Percentiles rank a stretch among this genome's conserved stretches.
Evolutionary conservation across 1,139 yeast genomes (phyloP).

Genomic region (Schwanniomyces etchellsii): DNA sequence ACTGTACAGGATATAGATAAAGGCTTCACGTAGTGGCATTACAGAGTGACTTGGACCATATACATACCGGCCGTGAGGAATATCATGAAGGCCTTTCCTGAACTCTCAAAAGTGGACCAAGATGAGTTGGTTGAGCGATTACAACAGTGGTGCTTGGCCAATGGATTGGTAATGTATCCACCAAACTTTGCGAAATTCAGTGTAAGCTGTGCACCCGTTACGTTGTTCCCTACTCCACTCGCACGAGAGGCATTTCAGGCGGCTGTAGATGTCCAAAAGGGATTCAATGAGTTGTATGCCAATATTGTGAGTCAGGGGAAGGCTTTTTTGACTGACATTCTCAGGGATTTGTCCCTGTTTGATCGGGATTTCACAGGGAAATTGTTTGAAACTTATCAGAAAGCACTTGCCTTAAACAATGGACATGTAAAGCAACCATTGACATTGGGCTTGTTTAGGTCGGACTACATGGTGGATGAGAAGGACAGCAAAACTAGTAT

Average conservation of each 20-base stretch:
- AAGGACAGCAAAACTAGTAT: slow-evolving; percentile 27
- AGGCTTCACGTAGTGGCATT: no score
- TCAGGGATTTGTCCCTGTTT: slow-evolving; percentile 48
- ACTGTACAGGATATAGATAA: no score
- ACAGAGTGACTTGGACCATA: no score
- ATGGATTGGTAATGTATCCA: slow-evolving; percentile 78
- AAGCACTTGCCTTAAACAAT: slow-evolving; percentile 43
- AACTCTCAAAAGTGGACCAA: slow-evolving; percentile 21
- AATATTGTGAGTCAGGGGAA: slow-evolving; percentile 48
- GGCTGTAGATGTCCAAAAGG: slow-evolving; percentile 63
- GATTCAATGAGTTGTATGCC: slow-evolving; percentile 71
- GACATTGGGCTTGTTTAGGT: slow-evolving; percentile 80
- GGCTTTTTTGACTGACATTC: slow-evolving; percentile 56
- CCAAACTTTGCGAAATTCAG: slow-evolving; percentile 40
- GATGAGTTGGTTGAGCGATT: slow-evolving; percentile 34
- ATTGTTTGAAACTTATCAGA: slow-evolving; percentile 54
- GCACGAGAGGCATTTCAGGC: slow-evolving; percentile 60
- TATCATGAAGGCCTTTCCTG: slow-evolving; percentile 27
- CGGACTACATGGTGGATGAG: slow-evolving; percentile 78
- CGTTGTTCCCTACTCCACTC: slow-evolving; percentile 86
- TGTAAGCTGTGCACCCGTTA: slow-evolving; percentile 76
- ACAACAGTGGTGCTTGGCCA: slow-evolving; percentile 71
- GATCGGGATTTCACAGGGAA: slow-evolving; percentile 82
- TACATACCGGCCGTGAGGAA: no score
- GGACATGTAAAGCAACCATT: slow-evolving; percentile 51